Evolutionary conservation across 177 flowering plant genomes (phyloP).

Genomic region (Vitis hybrid): DNA sequence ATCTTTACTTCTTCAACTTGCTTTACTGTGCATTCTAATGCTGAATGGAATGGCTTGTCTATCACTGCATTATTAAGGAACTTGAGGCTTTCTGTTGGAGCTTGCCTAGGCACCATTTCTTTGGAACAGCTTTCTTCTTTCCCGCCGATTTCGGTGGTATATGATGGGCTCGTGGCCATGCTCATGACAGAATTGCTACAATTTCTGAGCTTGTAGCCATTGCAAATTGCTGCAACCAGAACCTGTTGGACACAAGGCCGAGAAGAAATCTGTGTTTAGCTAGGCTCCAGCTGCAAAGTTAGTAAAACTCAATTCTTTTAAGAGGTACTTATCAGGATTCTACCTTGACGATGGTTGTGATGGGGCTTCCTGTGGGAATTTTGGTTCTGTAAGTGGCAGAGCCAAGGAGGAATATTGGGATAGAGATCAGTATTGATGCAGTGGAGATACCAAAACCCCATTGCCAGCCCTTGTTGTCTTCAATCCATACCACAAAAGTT

Average conservation of each 20-base stretch:
- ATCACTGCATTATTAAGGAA: slow-evolving; percentile 55
- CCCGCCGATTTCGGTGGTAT: slow-evolving; percentile 14
- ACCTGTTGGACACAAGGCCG: slow-evolving; percentile 37
- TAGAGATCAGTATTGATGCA: slow-evolving; percentile 47
- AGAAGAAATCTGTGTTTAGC: not conserved
- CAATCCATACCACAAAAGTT: slow-evolving; percentile 79
- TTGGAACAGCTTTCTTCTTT: slow-evolving; percentile 16
- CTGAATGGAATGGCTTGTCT: slow-evolving; percentile 27
- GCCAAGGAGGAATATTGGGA: slow-evolving; percentile 64
- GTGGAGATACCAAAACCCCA: slow-evolving; percentile 78
- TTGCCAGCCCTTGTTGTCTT: slow-evolving; percentile 81
- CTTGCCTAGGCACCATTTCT: slow-evolving; percentile 15
- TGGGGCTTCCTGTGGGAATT: slow-evolving; percentile 75
- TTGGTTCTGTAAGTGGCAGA: slow-evolving; percentile 57
- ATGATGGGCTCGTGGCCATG: slow-evolving; percentile 37
- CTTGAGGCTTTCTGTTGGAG: slow-evolving; percentile 30
- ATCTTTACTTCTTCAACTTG: slow-evolving; percentile 79
- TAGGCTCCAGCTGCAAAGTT: not conserved
- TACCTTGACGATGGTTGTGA: slow-evolving; percentile 78
- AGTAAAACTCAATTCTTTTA: not conserved
- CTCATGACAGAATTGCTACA: slow-evolving; percentile 41
- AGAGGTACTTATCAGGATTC: not conserved
- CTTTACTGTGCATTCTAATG: slow-evolving; percentile 43
- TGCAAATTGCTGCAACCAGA: slow-evolving; percentile 45
- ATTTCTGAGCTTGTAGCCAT: slow-evolving; percentile 20